These are phyloP conservation scores for Fusarium floridanum DNA, from an alignment of 2,329 filamentous ascomycete species.

Conservation along the genomic window DNA sequence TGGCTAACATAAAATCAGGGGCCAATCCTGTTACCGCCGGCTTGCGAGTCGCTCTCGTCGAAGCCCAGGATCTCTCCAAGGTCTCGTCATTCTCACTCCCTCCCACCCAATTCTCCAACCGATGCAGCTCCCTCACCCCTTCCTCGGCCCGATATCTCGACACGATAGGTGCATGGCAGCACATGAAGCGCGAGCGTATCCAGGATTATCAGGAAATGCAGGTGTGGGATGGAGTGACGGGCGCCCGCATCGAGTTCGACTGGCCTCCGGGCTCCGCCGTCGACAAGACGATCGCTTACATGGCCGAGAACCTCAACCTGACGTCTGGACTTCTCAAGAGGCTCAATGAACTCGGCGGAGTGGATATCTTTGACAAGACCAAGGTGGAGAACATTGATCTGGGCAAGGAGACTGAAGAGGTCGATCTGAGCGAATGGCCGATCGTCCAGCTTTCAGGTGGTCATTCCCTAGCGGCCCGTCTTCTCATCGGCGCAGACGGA, in stretches of 20 bases:
- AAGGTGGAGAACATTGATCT: conserved; percentile 84
- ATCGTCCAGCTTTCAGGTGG: conserved; percentile 80
- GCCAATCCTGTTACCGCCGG: conserved; percentile 80
- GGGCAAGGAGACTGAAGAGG: conserved; percentile 75
- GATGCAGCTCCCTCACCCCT: conserved; percentile 94
- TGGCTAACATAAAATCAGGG: conserved; percentile 61
- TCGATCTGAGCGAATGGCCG: conserved; percentile 90
- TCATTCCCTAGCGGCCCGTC: conserved; percentile 78
- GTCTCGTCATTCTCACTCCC: conserved; percentile 75
- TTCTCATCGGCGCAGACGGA: conserved; percentile 93
- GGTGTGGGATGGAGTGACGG: conserved; percentile 96
- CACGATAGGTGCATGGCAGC: conserved; percentile 85
- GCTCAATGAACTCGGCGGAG: conserved; percentile 75
- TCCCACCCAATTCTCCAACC: conserved; percentile 83
- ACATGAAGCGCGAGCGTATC: conserved; percentile 78
- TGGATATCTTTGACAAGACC: conserved; percentile 80
- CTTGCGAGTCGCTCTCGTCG: conserved; percentile 88
- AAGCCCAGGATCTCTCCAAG: conserved; percentile 86
- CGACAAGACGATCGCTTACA: conserved; percentile 85
- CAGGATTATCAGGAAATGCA: conserved; percentile 97
- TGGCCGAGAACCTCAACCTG: conserved; percentile 95
- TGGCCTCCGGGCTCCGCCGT: conserved; percentile 66
- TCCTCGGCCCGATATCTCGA: conserved; percentile 86
- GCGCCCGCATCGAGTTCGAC: conserved; percentile 90
- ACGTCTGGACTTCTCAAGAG: conserved; percentile 81